Conservation (phyloP, 2,329 filamentous ascomycete genomes). For the Aspergillus pseudonomiae region DNA sequence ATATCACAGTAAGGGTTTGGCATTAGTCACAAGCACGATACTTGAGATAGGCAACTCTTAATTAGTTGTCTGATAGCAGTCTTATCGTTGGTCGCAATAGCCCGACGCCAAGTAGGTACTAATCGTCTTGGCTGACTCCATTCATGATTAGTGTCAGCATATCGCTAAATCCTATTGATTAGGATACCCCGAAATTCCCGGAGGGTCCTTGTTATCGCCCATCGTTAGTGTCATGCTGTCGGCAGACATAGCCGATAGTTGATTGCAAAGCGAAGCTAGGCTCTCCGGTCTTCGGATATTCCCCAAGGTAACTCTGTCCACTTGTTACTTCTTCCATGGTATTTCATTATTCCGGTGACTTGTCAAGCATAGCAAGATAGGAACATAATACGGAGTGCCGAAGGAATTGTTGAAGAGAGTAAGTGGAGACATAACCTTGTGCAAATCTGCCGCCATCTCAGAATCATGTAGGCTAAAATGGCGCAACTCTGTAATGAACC, state of each 20-base stretch:
- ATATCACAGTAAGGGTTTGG: neutral
- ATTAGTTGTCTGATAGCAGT: neutral
- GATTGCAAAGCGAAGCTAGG: neutral
- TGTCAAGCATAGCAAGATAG: no score
- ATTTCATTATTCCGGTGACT: neutral
- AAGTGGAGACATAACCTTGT: no score
- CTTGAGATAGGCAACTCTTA: neutral
- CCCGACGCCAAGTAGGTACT: conserved; percentile 4
- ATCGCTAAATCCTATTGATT: neutral
- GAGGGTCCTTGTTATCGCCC: neutral
- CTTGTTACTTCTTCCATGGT: neutral
- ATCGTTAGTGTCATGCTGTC: neutral
- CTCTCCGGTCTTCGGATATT: neutral
- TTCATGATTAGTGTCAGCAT: neutral
- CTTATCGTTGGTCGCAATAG: conserved; percentile 4
- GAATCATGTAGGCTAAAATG: no score
- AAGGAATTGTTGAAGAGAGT: no score
- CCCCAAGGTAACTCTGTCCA: neutral
- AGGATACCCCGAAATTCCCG: neutral
- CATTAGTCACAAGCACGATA: neutral
- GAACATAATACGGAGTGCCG: no score
- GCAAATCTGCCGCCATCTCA: no score
- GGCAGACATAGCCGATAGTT: neutral
- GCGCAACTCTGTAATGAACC: no score
- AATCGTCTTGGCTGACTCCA: neutral